A percentile compares a stretch with the other conserved stretches of the same genome.
phyloP scores from a whole-genome alignment of 1,284 basidiomycete genomes.

The Leccinum cinnamomeum region DNA sequence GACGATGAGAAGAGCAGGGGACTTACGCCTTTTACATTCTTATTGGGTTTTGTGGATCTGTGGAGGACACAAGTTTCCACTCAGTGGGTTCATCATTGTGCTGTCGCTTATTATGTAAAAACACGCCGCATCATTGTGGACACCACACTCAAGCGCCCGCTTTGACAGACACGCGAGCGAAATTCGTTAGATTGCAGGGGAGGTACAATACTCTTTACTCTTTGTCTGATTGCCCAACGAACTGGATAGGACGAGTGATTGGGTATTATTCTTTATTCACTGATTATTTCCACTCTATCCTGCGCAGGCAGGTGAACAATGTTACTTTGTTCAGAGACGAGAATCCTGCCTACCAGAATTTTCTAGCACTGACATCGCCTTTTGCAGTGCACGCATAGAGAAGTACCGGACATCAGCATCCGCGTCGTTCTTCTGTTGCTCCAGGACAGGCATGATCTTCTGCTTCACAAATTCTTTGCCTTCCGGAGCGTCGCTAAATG shows the following conservation, averaged over 20 bases:
- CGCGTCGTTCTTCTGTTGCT: slow-evolving; percentile 85
- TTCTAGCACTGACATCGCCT: slow-evolving; percentile 38
- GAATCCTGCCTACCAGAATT: slow-evolving; percentile 26
- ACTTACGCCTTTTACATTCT: slow-evolving; percentile 2
- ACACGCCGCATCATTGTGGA: background rate
- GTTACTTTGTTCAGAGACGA: background rate
- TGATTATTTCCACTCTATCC: slow-evolving; percentile 26
- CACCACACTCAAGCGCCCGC: background rate
- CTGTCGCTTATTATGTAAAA: background rate
- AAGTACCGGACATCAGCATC: slow-evolving; percentile 97
- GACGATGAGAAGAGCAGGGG: background rate
- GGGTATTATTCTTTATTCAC: slow-evolving; percentile 34
- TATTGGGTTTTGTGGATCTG: slow-evolving; percentile 10
- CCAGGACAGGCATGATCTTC: slow-evolving; percentile 80
- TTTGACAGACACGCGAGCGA: slow-evolving; percentile 17
- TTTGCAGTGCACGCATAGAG: slow-evolving; percentile 70
- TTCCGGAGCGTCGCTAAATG: slow-evolving; percentile 66
- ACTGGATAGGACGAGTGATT: slow-evolving; percentile 22
- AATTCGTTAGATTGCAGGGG: slow-evolving; percentile 28
- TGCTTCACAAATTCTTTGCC: slow-evolving; percentile 75
- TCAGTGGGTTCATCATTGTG: slow-evolving; percentile 3
- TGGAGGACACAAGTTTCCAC: slow-evolving; percentile 1
- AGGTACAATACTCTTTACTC: slow-evolving; percentile 38
- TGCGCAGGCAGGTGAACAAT: slow-evolving; percentile 7
- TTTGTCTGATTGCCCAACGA: slow-evolving; percentile 20